phyloP scores from a whole-genome alignment of 257 asterid genomes.

The Capsicum baccatum region DNA sequence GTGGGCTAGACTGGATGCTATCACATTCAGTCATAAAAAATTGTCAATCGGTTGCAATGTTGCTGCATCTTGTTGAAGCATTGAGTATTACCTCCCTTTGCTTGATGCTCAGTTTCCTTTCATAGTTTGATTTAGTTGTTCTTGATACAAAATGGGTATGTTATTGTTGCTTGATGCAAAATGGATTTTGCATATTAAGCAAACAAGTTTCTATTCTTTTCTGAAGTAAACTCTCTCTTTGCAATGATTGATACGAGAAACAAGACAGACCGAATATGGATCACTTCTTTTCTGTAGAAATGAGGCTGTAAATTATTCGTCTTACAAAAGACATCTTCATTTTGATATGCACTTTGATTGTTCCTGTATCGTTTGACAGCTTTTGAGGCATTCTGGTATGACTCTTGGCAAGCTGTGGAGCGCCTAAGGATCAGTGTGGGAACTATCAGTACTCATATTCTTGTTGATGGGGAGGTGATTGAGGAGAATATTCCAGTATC shows the following conservation, averaged over 20 bases:
- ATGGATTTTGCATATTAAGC: not conserved
- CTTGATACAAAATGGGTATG: not conserved
- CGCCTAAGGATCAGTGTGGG: constrained; percentile 61
- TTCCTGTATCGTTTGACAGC: constrained; percentile 53
- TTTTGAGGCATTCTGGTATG: constrained; percentile 78
- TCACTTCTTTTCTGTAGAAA: not conserved
- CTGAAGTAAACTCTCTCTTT: constrained; percentile 19
- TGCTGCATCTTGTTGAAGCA: constrained; percentile 23
- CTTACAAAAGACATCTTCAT: not conserved
- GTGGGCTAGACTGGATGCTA: too few species aligned
- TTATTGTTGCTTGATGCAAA: not conserved
- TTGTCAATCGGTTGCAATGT: constrained; percentile 19
- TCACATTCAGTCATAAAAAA: constrained; percentile 10
- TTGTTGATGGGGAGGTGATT: constrained; percentile 47
- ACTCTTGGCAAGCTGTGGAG: constrained; percentile 81
- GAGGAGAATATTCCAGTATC: constrained; percentile 68
- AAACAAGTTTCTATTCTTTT: not conserved
- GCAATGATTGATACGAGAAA: not conserved
- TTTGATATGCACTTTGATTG: constrained; percentile 20
- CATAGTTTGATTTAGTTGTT: not conserved
- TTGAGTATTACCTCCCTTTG: not conserved
- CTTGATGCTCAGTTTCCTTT: constrained; percentile 1
- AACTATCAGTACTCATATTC: constrained; percentile 45
- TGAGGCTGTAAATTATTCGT: constrained; percentile 15
- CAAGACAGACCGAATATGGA: not conserved